These are phyloP conservation scores for Aurinia saxatilis DNA, from an alignment of 345 rosid genomes.

Conservation along the genomic window DNA sequence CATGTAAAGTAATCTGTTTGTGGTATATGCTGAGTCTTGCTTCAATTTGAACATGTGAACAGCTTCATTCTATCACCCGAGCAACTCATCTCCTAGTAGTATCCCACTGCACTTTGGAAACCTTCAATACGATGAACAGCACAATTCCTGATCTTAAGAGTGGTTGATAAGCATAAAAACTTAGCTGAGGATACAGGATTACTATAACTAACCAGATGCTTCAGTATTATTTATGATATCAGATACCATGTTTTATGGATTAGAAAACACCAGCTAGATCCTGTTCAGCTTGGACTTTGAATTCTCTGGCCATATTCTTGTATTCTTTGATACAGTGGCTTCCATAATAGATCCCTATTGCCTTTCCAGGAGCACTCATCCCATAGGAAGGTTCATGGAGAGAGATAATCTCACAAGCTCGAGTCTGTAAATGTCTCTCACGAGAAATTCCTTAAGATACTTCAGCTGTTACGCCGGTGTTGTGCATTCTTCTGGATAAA, in stretches of 20 bases:
- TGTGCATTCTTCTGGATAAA: background rate
- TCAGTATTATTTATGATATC: too few relatives aligned
- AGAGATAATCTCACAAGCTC: constrained; percentile 42
- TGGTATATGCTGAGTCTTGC: constrained; percentile 34
- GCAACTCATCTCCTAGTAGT: constrained; percentile 42
- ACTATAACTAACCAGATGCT: constrained; percentile 45
- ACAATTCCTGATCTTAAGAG: background rate
- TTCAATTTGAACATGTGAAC: constrained; percentile 40
- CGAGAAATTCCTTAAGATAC: constrained; percentile 29
- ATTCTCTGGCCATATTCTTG: constrained; percentile 42
- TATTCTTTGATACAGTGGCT: too few relatives aligned
- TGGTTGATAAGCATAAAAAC: background rate
- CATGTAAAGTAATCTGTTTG: background rate
- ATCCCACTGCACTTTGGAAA: constrained; percentile 37
- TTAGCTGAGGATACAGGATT: background rate
- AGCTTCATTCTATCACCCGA: constrained; percentile 30
- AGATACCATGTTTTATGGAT: constrained; percentile 27
- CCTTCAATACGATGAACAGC: constrained; percentile 3
- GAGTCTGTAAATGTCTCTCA: constrained; percentile 33
- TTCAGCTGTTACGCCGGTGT: constrained; percentile 1
- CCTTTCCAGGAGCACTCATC: constrained; percentile 60
- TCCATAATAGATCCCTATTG: too few relatives aligned
- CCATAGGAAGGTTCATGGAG: constrained; percentile 50
- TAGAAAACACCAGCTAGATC: constrained; percentile 30
- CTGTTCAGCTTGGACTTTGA: constrained; percentile 38